Base-by-base conservation (phyloP, 192 early-diverging fungal genomes). In the Anaeromyces robustus region DNA sequence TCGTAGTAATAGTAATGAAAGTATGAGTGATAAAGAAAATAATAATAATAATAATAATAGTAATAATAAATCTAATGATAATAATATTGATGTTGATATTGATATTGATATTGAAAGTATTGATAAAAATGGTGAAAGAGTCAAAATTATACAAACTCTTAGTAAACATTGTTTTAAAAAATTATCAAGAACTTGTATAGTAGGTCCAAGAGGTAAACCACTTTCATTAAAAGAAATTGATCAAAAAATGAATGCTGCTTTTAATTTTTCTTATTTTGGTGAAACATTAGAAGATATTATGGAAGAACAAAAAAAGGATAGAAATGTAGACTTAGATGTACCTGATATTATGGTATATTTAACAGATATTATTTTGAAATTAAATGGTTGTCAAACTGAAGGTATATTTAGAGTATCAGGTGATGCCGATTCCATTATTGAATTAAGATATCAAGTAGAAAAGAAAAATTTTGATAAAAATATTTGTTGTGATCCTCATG, bases 391-490 rank as follows among this genome's bases (percentile, higher is more conserved):
- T 31, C 79, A 85, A 77, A 91, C 95, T 18, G 96, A 98, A 85
- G 97, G 97, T 31, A 96, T 98, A 78, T 98, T 98, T 85, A 92
- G 97, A 80, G 94, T 98, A 22, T 94, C 97, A 29, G 97, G 95
- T 30, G 95, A 97, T 84, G 91, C 90, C 29, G 96, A 97, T 78
- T 86, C 88, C 26, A 94, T 98, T 14, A 90, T 94, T 22, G 93
- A 52, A 22, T 89, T 89, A 80, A 41, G 79, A 79, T 3, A 34
- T 19, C 41, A 29, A 29, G 84, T 34, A 32, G 87, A 92, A 77
- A 93, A 95, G 59, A 90, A 93, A 79, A 80, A 93, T n/a, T 78
- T 85, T 32, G 90, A 88, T 6, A 89, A 96, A 28, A 88, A 87
- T n/a, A 95, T 85, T 88, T 29, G 29, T 29, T 18, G 77, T n/a